Base-by-base conservation (phyloP, 2,329 filamentous ascomycete species). In the Talaromyces marneffei region DNA sequence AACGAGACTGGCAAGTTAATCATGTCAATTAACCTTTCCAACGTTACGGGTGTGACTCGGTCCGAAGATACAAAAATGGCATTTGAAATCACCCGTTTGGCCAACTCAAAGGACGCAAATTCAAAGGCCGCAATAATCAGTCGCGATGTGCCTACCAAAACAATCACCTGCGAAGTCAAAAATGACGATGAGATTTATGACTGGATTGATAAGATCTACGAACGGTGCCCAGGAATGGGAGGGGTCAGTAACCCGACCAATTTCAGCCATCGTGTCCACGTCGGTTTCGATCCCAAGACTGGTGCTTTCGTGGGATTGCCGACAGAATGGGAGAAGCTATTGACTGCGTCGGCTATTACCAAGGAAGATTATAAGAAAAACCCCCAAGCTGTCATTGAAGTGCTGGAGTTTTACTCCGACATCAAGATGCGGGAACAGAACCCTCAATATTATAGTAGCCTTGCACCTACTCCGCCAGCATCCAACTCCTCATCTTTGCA, bases 311-410 rank as follows among this genome's bases (percentile, higher is more conserved):
- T 96, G 53, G 94, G 94, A 40, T 77, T 99, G 67, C 94, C 94
- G 1, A 88, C 91, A 4, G 94, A 99, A 79, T 99, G 94, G 94
- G 94, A 96, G 72, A 95, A 95, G 76, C 83, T 99, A 57, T 83
- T 99, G 67, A 97, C 94, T 71, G 92, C 92, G 8, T 97, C 94
- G 2, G 94, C 94, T 62, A 94, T 99, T 71, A 97, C 94, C 63
- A 96, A 97, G 77, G 94, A 99, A 71, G 94, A 99, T 74, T 97
- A 97, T 77, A 91, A 96, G 77, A 92, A 94, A 72, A 97, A 99
- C 71, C 94, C 94, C 4, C 89, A 93, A 79, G 91, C 86, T 62
- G 85, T 80, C 27, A 81, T 87, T 56, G 86, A 89, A 72, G 86
- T 87, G 12, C 76, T 89, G 25, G 84, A 87, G 65, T 89, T 89